These are phyloP conservation scores for Penicillium palitans DNA, from an alignment of 2,329 filamentous ascomycete genomes.

Conservation along the genomic window DNA sequence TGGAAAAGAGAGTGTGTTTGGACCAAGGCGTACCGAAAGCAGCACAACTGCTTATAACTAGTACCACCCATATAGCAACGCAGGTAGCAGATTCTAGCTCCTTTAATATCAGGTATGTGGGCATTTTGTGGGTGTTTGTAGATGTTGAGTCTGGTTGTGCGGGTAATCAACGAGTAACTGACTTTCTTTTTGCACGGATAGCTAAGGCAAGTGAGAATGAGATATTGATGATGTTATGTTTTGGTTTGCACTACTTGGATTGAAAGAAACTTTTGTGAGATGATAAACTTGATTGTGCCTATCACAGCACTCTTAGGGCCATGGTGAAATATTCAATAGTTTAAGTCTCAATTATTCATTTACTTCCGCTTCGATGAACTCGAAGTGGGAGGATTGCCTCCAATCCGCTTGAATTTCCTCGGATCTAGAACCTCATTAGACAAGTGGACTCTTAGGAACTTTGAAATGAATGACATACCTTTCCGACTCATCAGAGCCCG, in stretches of 20 bases:
- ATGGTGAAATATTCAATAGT: background rate
- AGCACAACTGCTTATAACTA: background rate
- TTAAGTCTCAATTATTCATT: background rate
- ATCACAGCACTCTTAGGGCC: background rate
- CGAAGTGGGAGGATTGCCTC: constrained; percentile 39
- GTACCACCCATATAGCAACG: no score
- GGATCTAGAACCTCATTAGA: constrained; percentile 52
- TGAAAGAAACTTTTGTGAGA: background rate
- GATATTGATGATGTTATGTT: background rate
- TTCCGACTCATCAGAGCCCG: constrained; percentile 70
- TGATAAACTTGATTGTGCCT: no score
- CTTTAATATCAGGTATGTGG: background rate
- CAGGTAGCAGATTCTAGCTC: background rate
- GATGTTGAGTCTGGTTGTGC: background rate
- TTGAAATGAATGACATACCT: constrained; percentile 35
- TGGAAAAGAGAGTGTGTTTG: background rate
- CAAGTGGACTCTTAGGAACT: background rate
- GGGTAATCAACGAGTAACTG: background rate
- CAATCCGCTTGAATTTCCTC: constrained; percentile 67
- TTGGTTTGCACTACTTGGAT: background rate
- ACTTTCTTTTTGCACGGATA: background rate
- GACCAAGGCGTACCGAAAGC: background rate
- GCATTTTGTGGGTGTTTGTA: background rate
- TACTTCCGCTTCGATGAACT: constrained; percentile 36
- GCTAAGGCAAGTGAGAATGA: background rate